Evolutionary conservation across 495 filamentous ascomycete species (phyloP), one percentile per base, ranked within the genome.

Genomic region (Talaromyces stipitatus): DNA sequence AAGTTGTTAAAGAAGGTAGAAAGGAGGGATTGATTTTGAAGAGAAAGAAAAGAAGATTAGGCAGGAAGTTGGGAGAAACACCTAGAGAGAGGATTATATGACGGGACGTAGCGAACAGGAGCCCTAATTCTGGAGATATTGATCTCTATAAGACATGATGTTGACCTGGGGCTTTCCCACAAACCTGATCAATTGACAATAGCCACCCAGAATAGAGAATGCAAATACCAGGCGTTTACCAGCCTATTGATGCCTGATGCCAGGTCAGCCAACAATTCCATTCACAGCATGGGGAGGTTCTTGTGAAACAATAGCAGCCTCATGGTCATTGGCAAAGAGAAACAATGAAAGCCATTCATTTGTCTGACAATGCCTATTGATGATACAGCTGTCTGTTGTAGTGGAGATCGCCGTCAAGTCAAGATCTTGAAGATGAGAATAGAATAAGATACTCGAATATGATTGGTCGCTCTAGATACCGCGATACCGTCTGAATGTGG

Each of bases 11-110:
- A 48, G 24, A 12, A 32, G 33, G 45, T 20, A 27, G 28, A 46
- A 46, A 10, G 20, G 33, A 28, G 9, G 30, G 14, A 59, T 4
- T 6, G 38, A 18, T 10, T 28, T 29, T 51, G 29, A 56, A 32
- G 51, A 26, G 24, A 55, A 60, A 48, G 50, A 59, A 50, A 28
- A 60, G 47, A 32, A 59, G 58, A 53, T 52, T 47, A 64, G 58
- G 36, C 56, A 65, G 9, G 53, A 61, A 69, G 36, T 18, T 41
- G 36, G 33, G 36, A 6, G 36, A 41, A 18, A 16, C 16, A 41
- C 36, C 9, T 41, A 41, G 57, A 61, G 50, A 61, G 56, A 59
- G 33, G 28, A 63, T 54, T 27, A 38, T 18, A 27, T 38, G 58
- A 29, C 22, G 30, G 56, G 27, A 45, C 24, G 53, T 30, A 47